Conservation (phyloP, 1,284 basidiomycete species). For the Golubevia sp. region DNA sequence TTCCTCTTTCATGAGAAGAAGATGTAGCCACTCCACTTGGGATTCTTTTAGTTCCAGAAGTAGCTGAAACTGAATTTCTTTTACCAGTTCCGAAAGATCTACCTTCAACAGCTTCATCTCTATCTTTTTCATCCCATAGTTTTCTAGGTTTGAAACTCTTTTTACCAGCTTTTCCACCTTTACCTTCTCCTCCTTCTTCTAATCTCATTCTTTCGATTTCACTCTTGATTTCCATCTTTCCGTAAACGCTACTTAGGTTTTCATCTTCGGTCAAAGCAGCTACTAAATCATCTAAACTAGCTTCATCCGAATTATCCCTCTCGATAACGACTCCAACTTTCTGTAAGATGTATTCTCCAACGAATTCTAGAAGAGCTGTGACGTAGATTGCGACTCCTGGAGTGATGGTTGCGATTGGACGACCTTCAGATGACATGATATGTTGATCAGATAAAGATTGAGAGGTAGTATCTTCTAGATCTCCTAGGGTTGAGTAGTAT, state of each 20-base stretch:
- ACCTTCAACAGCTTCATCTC: conserved; percentile 36
- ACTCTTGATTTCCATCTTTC: conserved; percentile 24
- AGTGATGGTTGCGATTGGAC: conserved; percentile 52
- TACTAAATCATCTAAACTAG: conserved; percentile 34
- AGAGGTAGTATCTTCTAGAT: conserved; percentile 30
- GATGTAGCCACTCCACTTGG: background rate
- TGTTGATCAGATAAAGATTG: conserved; percentile 28
- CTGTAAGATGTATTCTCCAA: conserved; percentile 41
- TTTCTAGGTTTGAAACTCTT: conserved; percentile 21
- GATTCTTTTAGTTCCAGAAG: background rate
- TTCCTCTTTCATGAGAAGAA: too few relatives aligned
- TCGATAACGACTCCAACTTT: conserved; percentile 46
- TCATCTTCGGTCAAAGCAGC: conserved; percentile 50
- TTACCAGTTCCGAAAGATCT: conserved; percentile 12
- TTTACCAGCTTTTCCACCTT: background rate
- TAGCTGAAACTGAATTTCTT: background rate
- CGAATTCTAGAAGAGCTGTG: conserved; percentile 45
- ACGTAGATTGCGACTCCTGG: conserved; percentile 51
- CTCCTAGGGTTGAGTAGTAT: conserved; percentile 45
- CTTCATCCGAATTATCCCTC: conserved; percentile 52
- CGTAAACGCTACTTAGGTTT: conserved; percentile 24
- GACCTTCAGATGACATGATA: conserved; percentile 50
- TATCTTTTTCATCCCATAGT: conserved; percentile 32
- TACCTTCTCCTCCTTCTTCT: conserved; percentile 12
- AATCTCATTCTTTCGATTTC: conserved; percentile 19